phyloP scores from a whole-genome alignment of 1,284 basidiomycete species.

The Fistulina hepatica region DNA sequence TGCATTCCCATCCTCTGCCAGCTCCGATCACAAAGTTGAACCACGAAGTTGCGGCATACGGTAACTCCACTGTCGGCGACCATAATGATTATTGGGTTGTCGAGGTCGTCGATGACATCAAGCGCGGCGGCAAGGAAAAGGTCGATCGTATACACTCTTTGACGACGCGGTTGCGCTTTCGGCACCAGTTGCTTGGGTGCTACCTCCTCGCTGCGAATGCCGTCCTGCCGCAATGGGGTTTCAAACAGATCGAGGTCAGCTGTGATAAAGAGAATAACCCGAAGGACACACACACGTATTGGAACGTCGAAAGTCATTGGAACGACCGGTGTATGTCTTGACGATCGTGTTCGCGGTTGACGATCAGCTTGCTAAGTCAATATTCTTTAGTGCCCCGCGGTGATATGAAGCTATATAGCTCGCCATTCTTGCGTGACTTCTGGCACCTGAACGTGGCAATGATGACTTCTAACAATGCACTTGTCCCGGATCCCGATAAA shows the following conservation, averaged over 20 bases:
- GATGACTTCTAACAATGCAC: constrained; percentile 99
- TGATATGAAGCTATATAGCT: constrained; percentile 74
- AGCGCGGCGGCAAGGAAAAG: constrained; percentile 48
- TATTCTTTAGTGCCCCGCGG: constrained; percentile 80
- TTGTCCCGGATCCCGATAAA: constrained; percentile 95
- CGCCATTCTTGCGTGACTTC: constrained; percentile 94
- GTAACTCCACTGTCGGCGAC: constrained; percentile 82
- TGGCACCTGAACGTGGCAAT: constrained; percentile 98
- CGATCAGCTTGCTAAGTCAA: background rate
- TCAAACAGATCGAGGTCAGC: constrained; percentile 96
- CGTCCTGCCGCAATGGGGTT: constrained; percentile 94
- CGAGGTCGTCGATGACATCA: constrained; percentile 88
- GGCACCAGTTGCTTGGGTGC: constrained; percentile 70
- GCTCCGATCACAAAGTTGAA: constrained; percentile 88
- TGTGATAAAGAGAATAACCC: constrained; percentile 87
- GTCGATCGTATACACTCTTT: constrained; percentile 74
- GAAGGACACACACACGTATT: constrained; percentile 81
- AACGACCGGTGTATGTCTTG: constrained; percentile 73
- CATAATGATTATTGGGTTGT: constrained; percentile 86
- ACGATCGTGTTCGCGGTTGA: constrained; percentile 4
- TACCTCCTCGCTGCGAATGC: constrained; percentile 88
- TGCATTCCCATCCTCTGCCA: constrained; percentile 86
- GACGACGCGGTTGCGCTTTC: constrained; percentile 83
- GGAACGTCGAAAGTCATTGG: constrained; percentile 98
- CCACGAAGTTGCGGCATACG: constrained; percentile 90